Evolutionary conservation across 352 stramenopile species (phyloP).

Genomic region (Phytophthora melonis): DNA sequence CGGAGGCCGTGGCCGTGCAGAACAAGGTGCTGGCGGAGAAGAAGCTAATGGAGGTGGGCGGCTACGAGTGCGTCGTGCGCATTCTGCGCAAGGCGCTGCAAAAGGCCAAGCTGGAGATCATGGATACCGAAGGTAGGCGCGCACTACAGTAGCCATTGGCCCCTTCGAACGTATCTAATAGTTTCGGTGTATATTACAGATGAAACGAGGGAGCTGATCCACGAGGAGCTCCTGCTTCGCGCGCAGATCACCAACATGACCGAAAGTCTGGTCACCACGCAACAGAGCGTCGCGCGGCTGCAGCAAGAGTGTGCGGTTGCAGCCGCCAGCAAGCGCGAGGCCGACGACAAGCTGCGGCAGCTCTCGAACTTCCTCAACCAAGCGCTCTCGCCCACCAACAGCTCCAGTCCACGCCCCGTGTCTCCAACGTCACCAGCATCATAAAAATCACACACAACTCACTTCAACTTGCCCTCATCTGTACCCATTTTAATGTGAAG

Average conservation of each 20-base stretch:
- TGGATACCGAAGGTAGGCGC: slow-evolving; percentile 53
- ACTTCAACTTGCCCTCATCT: slow-evolving; percentile 10
- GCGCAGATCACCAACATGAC: slow-evolving; percentile 54
- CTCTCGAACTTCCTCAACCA: slow-evolving; percentile 66
- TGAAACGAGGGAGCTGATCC: slow-evolving; percentile 55
- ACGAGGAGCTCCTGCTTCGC: slow-evolving; percentile 67
- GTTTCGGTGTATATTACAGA: slow-evolving; percentile 30
- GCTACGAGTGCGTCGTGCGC: slow-evolving; percentile 66
- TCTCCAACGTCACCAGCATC: slow-evolving; percentile 20
- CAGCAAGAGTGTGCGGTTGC: slow-evolving; percentile 60
- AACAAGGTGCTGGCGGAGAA: slow-evolving; percentile 69
- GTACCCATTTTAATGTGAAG: not conserved
- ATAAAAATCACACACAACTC: not conserved
- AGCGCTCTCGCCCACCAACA: slow-evolving; percentile 31
- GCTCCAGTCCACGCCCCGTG: slow-evolving; percentile 7
- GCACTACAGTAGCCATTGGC: not conserved
- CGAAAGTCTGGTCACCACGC: slow-evolving; percentile 43
- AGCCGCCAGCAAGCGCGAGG: slow-evolving; percentile 60
- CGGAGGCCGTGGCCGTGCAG: slow-evolving; percentile 56
- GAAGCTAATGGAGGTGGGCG: slow-evolving; percentile 69
- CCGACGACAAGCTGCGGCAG: slow-evolving; percentile 62
- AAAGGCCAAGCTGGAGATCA: slow-evolving; percentile 61
- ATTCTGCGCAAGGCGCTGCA: slow-evolving; percentile 61
- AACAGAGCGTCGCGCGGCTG: slow-evolving; percentile 48
- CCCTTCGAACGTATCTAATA: not conserved